phyloP scores from a whole-genome alignment of 2,329 filamentous ascomycete genomes.

The Clonostachys chloroleuca region DNA sequence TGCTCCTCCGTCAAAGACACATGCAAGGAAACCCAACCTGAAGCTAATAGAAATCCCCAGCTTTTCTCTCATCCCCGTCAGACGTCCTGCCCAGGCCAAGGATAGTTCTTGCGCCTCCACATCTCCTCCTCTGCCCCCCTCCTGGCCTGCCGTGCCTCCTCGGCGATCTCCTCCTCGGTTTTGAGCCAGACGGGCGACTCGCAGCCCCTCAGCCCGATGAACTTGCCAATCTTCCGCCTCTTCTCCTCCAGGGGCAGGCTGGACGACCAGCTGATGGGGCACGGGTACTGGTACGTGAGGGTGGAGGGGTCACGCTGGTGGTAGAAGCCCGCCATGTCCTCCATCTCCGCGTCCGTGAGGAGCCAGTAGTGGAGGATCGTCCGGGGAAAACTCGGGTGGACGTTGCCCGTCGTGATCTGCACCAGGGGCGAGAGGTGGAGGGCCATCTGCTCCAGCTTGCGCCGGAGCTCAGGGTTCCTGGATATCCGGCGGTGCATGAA shows the following conservation, averaged over 20 bases:
- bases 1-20: no score
- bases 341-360: constrained; percentile 66
- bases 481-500: constrained; percentile 21
- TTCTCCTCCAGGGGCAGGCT: constrained; percentile 59
- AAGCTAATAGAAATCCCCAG: no score
- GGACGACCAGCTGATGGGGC: constrained; percentile 58
- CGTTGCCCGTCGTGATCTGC: constrained; percentile 53
- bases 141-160: constrained; percentile 32
- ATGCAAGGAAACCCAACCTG: no score
- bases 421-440: constrained; percentile 64
- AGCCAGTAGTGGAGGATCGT: constrained; percentile 71
- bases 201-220: constrained; percentile 65
- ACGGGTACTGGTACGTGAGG: constrained; percentile 60
- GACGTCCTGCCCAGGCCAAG: neutral
- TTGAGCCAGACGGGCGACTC: constrained; percentile 28
- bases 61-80: no score
- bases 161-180: constrained; percentile 42
- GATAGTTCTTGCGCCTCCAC: constrained; percentile 35
- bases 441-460: constrained; percentile 62
- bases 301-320: constrained; percentile 58
- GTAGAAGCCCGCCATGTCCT: constrained; percentile 68
- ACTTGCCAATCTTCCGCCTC: constrained; percentile 66
- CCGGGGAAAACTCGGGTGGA: constrained; percentile 61
- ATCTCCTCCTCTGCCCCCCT: constrained; percentile 38
- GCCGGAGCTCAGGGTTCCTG: constrained; percentile 45